Evolutionary conservation across 345 rosid species (phyloP).

Genomic region (Microthlaspi erraticum): DNA sequence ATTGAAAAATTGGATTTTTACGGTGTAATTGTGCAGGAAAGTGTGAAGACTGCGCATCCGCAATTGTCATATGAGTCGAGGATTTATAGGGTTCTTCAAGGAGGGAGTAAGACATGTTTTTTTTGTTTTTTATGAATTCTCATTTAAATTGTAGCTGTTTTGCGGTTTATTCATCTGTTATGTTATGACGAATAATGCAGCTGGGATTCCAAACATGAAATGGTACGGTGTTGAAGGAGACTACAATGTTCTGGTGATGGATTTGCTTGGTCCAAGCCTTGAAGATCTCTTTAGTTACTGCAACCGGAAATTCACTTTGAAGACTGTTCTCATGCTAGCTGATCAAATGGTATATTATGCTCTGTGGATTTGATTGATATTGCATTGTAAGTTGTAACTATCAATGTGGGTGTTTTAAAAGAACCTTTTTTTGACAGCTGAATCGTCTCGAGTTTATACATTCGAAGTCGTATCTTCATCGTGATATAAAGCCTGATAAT

Average conservation of each 20-base stretch:
- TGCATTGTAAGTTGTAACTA: conserved; percentile 1
- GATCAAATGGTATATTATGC: conserved; percentile 80
- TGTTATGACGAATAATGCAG: conserved; percentile 51
- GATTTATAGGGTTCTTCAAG: conserved; percentile 81
- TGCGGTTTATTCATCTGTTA: background rate
- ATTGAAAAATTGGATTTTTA: background rate
- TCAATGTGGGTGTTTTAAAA: background rate
- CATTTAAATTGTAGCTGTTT: conserved; percentile 1
- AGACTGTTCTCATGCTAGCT: conserved; percentile 97
- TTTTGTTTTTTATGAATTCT: background rate
- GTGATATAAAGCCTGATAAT: conserved; percentile 96
- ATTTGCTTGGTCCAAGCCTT: conserved; percentile 96
- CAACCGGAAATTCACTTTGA: conserved; percentile 77
- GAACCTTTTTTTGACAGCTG: conserved; percentile 49
- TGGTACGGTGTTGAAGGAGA: conserved; percentile 95
- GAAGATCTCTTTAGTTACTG: conserved; percentile 95
- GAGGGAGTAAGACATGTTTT: conserved; percentile 69
- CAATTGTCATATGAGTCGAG: conserved; percentile 82
- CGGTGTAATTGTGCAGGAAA: conserved; percentile 61
- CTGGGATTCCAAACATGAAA: conserved; percentile 91
- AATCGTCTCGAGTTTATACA: conserved; percentile 91
- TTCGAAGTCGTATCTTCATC: conserved; percentile 90
- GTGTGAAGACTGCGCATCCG: conserved; percentile 87
- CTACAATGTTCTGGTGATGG: conserved; percentile 94
- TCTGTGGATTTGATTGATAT: background rate